Evolutionary conservation across 2,329 filamentous ascomycete species (phyloP).

Genomic region (Bipolaris gigantea): DNA sequence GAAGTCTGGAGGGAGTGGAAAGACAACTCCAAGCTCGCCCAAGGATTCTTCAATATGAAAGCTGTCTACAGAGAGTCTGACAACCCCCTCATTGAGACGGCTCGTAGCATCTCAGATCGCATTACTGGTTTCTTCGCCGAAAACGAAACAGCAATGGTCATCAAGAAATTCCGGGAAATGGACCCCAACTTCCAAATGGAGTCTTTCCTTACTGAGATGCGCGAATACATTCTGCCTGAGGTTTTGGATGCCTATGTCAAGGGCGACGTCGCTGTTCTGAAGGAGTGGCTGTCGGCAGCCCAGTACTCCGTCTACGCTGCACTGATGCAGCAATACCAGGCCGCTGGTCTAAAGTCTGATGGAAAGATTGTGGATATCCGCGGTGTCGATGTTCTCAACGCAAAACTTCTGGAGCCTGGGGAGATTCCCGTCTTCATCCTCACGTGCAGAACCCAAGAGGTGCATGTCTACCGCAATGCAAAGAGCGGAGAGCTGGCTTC

Average conservation of each 20-base stretch:
- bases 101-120: constrained; percentile 88
- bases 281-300: constrained; percentile 92
- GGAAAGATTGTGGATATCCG: constrained; percentile 94
- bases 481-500: constrained; percentile 89
- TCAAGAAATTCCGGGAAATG: constrained; percentile 97
- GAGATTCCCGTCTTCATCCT: constrained; percentile 96
- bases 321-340: constrained; percentile 94
- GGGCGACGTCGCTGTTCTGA: constrained; percentile 86
- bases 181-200: constrained; percentile 94
- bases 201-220: constrained; percentile 90
- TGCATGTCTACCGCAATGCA: constrained; percentile 92
- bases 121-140: constrained; percentile 97
- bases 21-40: constrained; percentile 84
- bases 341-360: constrained; percentile 89
- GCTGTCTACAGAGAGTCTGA: constrained; percentile 93
- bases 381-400: constrained; percentile 83
- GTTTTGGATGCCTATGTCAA: constrained; percentile 98
- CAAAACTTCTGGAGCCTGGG: constrained; percentile 79
- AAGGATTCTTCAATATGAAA: constrained; percentile 84
- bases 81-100: constrained; percentile 90
- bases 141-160: constrained; percentile 95
- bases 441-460: constrained; percentile 93
- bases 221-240: constrained; percentile 96
- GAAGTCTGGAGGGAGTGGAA: constrained; percentile 97
- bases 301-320: constrained; percentile 97